Percentiles rank a stretch among this genome's conserved stretches.
phyloP scores from a whole-genome alignment of 805 yeast species.

The Lipomyces anomalus region DNA sequence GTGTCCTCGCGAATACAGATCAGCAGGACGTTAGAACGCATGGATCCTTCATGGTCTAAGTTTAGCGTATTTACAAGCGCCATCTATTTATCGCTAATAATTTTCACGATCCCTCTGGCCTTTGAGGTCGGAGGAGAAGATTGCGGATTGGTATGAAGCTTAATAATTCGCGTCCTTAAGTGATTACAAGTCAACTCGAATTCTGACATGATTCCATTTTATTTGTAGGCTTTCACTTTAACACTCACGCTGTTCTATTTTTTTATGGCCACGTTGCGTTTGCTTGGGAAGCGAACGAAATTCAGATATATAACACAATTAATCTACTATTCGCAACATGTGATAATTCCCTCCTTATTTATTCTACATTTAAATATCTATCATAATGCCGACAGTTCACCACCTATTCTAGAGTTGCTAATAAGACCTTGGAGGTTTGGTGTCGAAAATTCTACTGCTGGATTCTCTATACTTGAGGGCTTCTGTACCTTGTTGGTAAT shows the following conservation, averaged over 20 bases:
- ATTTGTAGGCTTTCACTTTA: conserved; percentile 54
- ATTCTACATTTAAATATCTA: conserved; percentile 44
- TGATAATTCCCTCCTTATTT: conserved; percentile 73
- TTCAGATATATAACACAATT: conserved; percentile 33
- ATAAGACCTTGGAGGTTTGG: conserved; percentile 66
- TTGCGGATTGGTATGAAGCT: conserved; percentile 57
- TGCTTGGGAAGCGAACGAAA: conserved; percentile 41
- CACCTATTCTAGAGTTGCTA: conserved; percentile 34
- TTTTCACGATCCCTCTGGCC: conserved; percentile 83
- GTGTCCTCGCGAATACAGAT: no score
- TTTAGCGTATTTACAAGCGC: conserved; percentile 22
- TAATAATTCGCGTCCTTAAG: not conserved
- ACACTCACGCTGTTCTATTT: conserved; percentile 69
- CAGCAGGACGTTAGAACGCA: not conserved
- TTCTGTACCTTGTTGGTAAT: conserved; percentile 86
- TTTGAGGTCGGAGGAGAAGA: conserved; percentile 88
- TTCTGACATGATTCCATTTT: not conserved
- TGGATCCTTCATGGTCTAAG: conserved; percentile 14
- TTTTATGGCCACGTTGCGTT: conserved; percentile 63
- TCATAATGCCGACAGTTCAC: conserved; percentile 22
- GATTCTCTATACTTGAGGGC: conserved; percentile 87
- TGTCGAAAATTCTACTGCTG: conserved; percentile 75
- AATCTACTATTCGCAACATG: conserved; percentile 74
- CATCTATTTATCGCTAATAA: conserved; percentile 59
- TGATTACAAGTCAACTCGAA: not conserved